Conservation (phyloP, 202 grass and related monocot genomes). For the Digitaria exilis region DNA sequence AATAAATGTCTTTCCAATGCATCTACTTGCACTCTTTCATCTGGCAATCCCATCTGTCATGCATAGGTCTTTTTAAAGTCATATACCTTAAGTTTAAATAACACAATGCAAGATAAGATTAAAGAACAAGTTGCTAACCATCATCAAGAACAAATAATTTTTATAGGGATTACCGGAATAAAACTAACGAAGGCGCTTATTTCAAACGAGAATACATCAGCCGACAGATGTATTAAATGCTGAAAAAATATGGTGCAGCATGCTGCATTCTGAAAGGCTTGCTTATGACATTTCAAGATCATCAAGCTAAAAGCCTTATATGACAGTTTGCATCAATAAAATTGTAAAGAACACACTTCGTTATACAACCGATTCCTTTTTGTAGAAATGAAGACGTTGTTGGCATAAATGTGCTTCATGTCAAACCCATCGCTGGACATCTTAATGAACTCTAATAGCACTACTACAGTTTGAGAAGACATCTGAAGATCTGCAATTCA, state of each 20-base stretch:
- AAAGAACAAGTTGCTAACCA: not conserved
- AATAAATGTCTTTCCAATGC: conserved; percentile 58
- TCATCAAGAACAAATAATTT: not conserved
- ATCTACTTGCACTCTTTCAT: conserved; percentile 52
- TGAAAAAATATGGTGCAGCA: not conserved
- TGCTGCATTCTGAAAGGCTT: not conserved
- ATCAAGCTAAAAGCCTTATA: not conserved
- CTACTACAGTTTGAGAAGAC: not conserved
- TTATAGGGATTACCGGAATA: not conserved
- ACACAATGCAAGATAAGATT: not conserved
- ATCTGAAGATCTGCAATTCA: not conserved
- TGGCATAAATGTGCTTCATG: no score
- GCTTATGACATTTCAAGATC: not conserved
- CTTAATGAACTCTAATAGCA: not conserved
- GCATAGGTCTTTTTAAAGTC: not conserved
- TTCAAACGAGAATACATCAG: not conserved
- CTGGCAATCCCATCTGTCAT: conserved; percentile 50
- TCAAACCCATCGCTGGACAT: not conserved
- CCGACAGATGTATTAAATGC: not conserved
- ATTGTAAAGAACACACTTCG: not conserved
- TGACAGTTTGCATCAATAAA: not conserved
- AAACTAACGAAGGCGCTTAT: not conserved
- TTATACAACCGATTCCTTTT: not conserved
- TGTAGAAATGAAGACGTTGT: not conserved
- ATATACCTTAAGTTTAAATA: not conserved